Conservation (phyloP, 352 stramenopile species). For the Peronosclerospora sorghi region DNA sequence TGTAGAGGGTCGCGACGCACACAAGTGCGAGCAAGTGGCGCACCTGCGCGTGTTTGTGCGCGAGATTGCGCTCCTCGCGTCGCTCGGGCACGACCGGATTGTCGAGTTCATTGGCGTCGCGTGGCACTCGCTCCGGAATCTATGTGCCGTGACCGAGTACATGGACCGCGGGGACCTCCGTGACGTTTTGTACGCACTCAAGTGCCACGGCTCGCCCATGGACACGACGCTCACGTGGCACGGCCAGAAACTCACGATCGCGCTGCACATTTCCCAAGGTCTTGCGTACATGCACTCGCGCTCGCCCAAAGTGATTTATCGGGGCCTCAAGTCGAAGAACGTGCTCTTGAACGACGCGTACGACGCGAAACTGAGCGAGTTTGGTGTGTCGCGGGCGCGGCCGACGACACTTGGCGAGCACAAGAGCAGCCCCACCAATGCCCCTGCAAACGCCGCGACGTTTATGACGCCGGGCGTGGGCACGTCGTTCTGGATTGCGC, state of each 20-base stretch:
- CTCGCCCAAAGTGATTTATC: constrained; percentile 57
- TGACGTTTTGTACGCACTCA: constrained; percentile 37
- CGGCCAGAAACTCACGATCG: constrained; percentile 40
- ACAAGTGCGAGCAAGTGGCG: constrained; percentile 27
- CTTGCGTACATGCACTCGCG: constrained; percentile 62
- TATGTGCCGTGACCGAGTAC: constrained; percentile 33
- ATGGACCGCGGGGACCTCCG: constrained; percentile 27
- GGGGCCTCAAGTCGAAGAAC: constrained; percentile 75
- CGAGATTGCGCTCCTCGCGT: constrained; percentile 34
- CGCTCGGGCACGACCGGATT: constrained; percentile 24
- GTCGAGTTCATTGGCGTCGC: constrained; percentile 30
- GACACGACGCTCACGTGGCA: constrained; percentile 31
- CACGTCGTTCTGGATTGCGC: no score
- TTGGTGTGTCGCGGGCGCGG: constrained; percentile 50
- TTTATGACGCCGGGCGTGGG: no score
- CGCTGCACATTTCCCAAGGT: constrained; percentile 49
- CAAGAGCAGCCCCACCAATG: no score
- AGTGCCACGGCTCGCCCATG: constrained; percentile 15
- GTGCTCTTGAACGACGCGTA: constrained; percentile 47
- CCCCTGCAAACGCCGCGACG: no score
- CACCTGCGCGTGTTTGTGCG: constrained; percentile 40
- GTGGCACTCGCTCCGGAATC: constrained; percentile 28
- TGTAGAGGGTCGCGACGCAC: no score
- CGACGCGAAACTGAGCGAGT: constrained; percentile 68
- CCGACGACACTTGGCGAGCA: constrained; percentile 1